Evolutionary conservation across 495 filamentous ascomycete species (phyloP).

Genomic region (Penicillium tannophilum): DNA sequence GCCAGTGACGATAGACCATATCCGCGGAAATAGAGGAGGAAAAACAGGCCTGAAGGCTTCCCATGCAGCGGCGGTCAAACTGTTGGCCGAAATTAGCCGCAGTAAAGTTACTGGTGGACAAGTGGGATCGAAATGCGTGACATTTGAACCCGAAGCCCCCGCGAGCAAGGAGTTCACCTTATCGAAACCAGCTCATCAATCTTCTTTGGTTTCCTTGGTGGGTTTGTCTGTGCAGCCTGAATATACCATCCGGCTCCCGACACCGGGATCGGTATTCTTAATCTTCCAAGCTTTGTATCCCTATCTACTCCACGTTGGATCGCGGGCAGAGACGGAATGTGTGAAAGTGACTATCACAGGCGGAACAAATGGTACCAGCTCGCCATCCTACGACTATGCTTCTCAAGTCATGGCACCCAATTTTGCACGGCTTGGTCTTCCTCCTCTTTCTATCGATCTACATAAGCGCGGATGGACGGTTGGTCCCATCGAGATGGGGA

Average conservation of each 20-base stretch:
- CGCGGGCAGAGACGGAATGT: conserved; percentile 27
- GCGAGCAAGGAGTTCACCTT: not conserved
- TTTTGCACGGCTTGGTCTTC: conserved; percentile 63
- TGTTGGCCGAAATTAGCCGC: conserved; percentile 63
- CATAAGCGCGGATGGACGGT: conserved; percentile 67
- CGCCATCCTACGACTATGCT: conserved; percentile 76
- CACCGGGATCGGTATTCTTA: conserved; percentile 57
- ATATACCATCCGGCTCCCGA: conserved; percentile 37
- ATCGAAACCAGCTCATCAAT: not conserved
- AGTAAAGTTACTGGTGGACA: conserved; percentile 58
- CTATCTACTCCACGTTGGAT: conserved; percentile 64
- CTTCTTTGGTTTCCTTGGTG: conserved; percentile 10
- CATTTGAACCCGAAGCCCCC: conserved; percentile 46
- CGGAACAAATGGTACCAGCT: conserved; percentile 75
- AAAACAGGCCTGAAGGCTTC: conserved; percentile 71
- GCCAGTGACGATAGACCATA: conserved; percentile 66
- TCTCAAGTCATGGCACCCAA: conserved; percentile 73
- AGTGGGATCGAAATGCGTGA: conserved; percentile 56
- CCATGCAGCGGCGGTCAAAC: conserved; percentile 68
- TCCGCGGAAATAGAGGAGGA: conserved; percentile 66
- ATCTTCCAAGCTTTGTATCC: conserved; percentile 83
- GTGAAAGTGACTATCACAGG: conserved; percentile 66
- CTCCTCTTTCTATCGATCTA: conserved; percentile 56
- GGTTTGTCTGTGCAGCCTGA: conserved; percentile 21
- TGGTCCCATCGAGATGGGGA: conserved; percentile 58